Evolutionary conservation across 139 green algal genomes (phyloP).

Genomic region (Coelastrella sp.): DNA sequence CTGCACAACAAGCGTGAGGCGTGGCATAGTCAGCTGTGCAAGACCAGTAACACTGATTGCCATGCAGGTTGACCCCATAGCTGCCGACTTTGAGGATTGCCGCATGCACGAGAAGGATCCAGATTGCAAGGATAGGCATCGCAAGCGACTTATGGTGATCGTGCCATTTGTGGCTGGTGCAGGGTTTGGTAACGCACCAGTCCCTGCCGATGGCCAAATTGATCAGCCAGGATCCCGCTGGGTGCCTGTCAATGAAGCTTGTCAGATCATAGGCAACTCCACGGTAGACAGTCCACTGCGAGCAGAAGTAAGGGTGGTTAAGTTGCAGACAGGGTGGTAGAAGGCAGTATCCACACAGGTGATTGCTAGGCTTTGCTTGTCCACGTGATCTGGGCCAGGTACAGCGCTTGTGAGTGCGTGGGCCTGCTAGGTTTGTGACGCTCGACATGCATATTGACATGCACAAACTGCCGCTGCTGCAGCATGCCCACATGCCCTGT

Average conservation of each 20-base stretch:
- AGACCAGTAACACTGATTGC: too few relatives aligned
- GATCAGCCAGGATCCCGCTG: constrained; percentile 77
- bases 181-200: constrained; percentile 13
- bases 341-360: neutral
- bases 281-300: constrained; percentile 73
- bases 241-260: constrained; percentile 74
- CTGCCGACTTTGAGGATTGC: too few relatives aligned
- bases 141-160: neutral
- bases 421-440: neutral
- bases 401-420: neutral
- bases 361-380: neutral
- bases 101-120: neutral
- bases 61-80: too few relatives aligned
- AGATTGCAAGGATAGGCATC: neutral
- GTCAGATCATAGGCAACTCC: constrained; percentile 74
- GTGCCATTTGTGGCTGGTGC: neutral
- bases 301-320: neutral
- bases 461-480: too few relatives aligned
- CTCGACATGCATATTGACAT: neutral
- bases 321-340: neutral
- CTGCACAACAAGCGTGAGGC: neutral
- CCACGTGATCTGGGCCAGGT: neutral
- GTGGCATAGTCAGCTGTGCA: neutral
- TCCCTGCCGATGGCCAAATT: constrained; percentile 85
- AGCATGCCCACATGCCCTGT: too few relatives aligned